Evolutionary conservation across 2,329 filamentous ascomycete species (phyloP), one percentile per base, ranked within the genome.

Genomic region (Exophiala lecanii-corni): DNA sequence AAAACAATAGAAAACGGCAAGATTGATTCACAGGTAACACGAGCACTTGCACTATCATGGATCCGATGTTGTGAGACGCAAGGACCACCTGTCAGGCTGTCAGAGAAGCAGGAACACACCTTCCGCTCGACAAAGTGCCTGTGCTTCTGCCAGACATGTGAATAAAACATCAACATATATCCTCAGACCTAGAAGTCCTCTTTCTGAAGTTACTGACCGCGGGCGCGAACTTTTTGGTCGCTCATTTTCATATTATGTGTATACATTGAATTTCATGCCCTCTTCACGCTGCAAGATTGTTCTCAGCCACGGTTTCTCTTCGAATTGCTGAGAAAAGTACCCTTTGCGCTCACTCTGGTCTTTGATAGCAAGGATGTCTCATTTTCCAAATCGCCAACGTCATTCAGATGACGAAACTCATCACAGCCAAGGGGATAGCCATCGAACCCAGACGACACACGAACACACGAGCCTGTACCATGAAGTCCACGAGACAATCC

Each of bases 391-490:
- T 18, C 33, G n/a, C 15, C 33, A 35, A 18, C 6, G 13, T 17
- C 6, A 12, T 20, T 18, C 15, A 19, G 18, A 17, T 15, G 13
- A 35, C 16, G 33, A 35, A 4, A 7, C 6, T 19, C 17, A 35
- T 6, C 6, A 17, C 16, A 4, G n/a, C 12, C 13, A 17, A 6
- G 9, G 6, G 12, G 33, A 19, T 6, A n/a, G 16, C 17, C 12
- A 9, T 19, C 33, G 13, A 18, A 17, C 36, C 1, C 34, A 17
- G n/a, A 19, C 23, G 12, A 13, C 17, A 9, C 23, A 13, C 16
- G 33, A 34, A 21, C 16, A 33, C 13, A 47, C 25, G n/a, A 43
- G 36, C 21, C 41, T 51, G 13, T 2, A 76, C 73, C 62, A 54
- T 32, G 49, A 52, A 26, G 26, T 47, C 23, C 23, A 38, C 12